Conservation (phyloP, 2,329 filamentous ascomycete species). For the Grosmannia serpens region DNA sequence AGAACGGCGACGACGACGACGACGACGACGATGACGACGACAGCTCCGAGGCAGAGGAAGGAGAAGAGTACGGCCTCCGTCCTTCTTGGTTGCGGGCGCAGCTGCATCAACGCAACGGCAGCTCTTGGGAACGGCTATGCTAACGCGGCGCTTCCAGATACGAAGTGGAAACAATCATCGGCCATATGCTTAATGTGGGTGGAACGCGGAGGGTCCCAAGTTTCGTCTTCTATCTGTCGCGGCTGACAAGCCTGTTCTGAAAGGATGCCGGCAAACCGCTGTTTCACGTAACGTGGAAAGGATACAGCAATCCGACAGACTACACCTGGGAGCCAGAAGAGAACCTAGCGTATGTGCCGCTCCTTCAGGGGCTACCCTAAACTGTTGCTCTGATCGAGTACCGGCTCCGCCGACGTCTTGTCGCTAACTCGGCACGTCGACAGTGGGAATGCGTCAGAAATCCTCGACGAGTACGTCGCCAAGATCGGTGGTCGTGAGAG, state of each 20-base stretch:
- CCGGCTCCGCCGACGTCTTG: background rate
- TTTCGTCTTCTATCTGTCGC: background rate
- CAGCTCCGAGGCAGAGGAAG: slow-evolving; percentile 21
- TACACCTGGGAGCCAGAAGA: slow-evolving; percentile 70
- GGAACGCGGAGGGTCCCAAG: background rate
- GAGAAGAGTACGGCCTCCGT: slow-evolving; percentile 26
- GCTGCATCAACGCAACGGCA: background rate
- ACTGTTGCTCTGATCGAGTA: background rate
- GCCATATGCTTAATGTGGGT: slow-evolving; percentile 44
- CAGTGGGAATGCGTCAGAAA: slow-evolving; percentile 45
- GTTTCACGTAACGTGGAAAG: slow-evolving; percentile 73
- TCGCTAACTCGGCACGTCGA: no score
- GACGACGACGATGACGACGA: slow-evolving; percentile 15
- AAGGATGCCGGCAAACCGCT: slow-evolving; percentile 33
- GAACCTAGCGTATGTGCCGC: slow-evolving; percentile 44
- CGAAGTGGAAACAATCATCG: slow-evolving; percentile 62
- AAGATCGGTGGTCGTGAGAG: slow-evolving; percentile 51
- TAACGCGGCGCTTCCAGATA: slow-evolving; percentile 35
- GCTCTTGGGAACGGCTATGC: slow-evolving; percentile 7
- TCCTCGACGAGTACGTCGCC: slow-evolving; percentile 53
- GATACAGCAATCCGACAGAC: slow-evolving; percentile 58
- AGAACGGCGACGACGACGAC: slow-evolving; percentile 11
- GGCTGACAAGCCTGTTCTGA: background rate
- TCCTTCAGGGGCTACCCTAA: background rate
- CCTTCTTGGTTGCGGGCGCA: background rate